A percentile compares a stretch with the other conserved stretches of the same genome.
Evolutionary conservation across 1,284 basidiomycete species (phyloP).

Genomic region (Naganishia cerealis): DNA sequence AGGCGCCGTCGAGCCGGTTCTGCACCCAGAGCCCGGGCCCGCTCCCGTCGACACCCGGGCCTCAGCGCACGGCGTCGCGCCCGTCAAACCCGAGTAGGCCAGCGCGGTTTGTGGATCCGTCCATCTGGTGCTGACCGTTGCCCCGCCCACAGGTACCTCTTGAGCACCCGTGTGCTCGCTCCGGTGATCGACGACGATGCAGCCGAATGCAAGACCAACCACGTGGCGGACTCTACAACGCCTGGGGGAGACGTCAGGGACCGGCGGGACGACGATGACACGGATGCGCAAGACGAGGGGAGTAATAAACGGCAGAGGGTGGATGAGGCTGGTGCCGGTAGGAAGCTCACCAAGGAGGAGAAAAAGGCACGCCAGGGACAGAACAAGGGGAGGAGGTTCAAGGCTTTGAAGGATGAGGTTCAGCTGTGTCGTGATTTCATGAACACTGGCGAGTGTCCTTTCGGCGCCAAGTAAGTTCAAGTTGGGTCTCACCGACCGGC

Average conservation of each 20-base stretch:
- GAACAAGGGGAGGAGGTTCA: constrained; percentile 66
- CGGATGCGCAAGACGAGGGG: constrained; percentile 43
- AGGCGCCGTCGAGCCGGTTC: not conserved
- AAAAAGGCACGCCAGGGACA: constrained; percentile 74
- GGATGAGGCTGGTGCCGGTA: constrained; percentile 28
- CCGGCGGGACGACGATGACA: constrained; percentile 34
- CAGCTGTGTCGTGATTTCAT: constrained; percentile 45
- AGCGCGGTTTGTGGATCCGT: not conserved
- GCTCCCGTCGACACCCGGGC: constrained; percentile 1
- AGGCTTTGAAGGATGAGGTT: constrained; percentile 42
- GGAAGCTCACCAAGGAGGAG: constrained; percentile 58
- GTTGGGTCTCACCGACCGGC: not conserved
- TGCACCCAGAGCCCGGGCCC: not conserved
- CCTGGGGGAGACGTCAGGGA: constrained; percentile 25
- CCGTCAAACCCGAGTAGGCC: constrained; percentile 71
- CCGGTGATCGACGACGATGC: constrained; percentile 69
- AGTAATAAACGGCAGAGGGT: constrained; percentile 38
- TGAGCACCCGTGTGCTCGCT: constrained; percentile 48
- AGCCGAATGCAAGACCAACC: constrained; percentile 65
- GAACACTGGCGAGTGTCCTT: constrained; percentile 28
- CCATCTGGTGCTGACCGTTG: not conserved
- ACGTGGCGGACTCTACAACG: constrained; percentile 38
- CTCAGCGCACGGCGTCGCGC: constrained; percentile 62
- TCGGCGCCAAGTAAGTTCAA: constrained; percentile 42
- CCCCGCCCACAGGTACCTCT: constrained; percentile 60